These are phyloP conservation scores for Dissophora ornata DNA, from an alignment of 192 early-diverging fungal genomes.

Conservation along the genomic window DNA sequence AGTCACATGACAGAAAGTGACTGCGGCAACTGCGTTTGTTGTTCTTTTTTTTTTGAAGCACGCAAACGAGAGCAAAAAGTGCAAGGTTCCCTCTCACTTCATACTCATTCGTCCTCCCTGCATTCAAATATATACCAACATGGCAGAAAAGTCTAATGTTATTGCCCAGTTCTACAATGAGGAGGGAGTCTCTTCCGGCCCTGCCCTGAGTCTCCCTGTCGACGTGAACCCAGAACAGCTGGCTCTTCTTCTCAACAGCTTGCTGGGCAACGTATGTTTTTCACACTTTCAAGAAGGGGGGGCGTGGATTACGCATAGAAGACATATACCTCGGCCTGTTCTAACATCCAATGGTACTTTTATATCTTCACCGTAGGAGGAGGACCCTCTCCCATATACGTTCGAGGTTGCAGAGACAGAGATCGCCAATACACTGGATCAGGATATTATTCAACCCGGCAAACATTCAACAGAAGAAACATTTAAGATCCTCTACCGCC, in stretches of 20 bases:
- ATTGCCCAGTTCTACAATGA: constrained; percentile 86
- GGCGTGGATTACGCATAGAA: too few species aligned
- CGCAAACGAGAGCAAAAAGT: not conserved
- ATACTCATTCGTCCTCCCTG: not conserved
- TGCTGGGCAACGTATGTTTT: constrained; percentile 78
- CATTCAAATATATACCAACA: constrained; percentile 16
- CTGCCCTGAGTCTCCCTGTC: constrained; percentile 89
- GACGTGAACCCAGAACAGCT: constrained; percentile 89
- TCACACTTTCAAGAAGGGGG: too few species aligned
- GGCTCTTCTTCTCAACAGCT: constrained; percentile 88
- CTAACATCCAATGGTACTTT: too few species aligned
- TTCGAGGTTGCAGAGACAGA: constrained; percentile 92
- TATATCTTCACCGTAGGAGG: constrained; percentile 55
- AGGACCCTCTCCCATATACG: constrained; percentile 93
- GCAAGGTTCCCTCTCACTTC: not conserved
- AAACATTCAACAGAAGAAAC: constrained; percentile 88
- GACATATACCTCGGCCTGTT: too few species aligned
- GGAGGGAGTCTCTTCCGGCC: constrained; percentile 82
- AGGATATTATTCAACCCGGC: constrained; percentile 82
- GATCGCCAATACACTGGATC: constrained; percentile 77
- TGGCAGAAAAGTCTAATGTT: constrained; percentile 57
- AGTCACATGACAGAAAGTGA: too few species aligned
- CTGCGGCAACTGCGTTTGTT: too few species aligned
- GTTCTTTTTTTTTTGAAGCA: too few species aligned
- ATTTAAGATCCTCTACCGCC: constrained; percentile 92